A percentile compares a stretch with the other conserved stretches of the same genome.
Evolutionary conservation across 495 filamentous ascomycete genomes (phyloP).

Genomic region (Daldinia vernicosa): DNA sequence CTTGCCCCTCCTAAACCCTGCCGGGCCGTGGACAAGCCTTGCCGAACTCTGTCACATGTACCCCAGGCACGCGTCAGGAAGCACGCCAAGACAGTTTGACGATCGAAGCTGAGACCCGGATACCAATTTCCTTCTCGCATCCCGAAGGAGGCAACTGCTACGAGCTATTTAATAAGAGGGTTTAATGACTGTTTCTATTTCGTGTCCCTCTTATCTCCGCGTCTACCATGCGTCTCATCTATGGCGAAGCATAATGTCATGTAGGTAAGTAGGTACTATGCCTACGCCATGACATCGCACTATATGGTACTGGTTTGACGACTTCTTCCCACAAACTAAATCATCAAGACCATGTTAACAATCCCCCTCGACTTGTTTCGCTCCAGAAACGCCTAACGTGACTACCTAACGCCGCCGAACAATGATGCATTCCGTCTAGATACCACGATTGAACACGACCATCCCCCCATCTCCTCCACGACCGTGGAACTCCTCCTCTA

Average conservation of each 20-base stretch:
- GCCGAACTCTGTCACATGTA: constrained; percentile 25
- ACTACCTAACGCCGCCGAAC: constrained; percentile 12
- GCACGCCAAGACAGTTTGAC: constrained; percentile 4
- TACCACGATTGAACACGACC: constrained; percentile 93
- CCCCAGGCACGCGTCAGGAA: constrained; percentile 22
- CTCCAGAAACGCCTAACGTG: constrained; percentile 6
- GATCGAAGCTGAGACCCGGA: constrained; percentile 12
- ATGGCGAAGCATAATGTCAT: background rate
- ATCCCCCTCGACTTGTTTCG: background rate
- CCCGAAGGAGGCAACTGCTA: constrained; percentile 12
- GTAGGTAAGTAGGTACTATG: background rate
- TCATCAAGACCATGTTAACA: background rate
- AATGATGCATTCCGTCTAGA: constrained; percentile 56
- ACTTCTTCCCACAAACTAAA: background rate
- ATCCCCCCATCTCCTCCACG: constrained; percentile 75
- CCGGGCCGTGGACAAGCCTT: background rate
- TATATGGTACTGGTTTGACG: constrained; percentile 9
- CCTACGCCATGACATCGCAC: background rate
- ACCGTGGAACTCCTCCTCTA: constrained; percentile 86
- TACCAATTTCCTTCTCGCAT: constrained; percentile 1
- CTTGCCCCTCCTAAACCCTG: background rate
- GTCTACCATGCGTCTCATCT: background rate
- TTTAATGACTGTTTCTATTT: constrained; percentile 13
- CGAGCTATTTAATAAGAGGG: background rate
- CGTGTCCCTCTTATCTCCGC: background rate